Evolutionary conservation across 768 basidiomycete species (phyloP), one percentile per base, ranked within the genome.

Genomic region (Tulasnella sp.): DNA sequence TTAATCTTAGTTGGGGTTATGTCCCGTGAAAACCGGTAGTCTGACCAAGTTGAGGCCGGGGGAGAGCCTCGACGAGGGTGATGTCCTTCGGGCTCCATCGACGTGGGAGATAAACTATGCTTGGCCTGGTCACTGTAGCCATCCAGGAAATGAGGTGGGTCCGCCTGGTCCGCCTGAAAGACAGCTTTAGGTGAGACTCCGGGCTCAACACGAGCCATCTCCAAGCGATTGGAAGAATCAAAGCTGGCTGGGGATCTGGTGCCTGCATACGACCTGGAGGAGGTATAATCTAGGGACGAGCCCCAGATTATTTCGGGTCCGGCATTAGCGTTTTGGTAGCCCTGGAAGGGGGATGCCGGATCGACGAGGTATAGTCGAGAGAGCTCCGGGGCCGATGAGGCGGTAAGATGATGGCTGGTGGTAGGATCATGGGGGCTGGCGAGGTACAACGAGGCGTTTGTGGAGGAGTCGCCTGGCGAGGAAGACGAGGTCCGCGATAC

Each of bases 1-100:
- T 85, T 82, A 23, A 83, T 91, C 82, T 57, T 84, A 76, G 80
- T 80, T 79, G 79, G 81, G 51, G 75, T 81, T 82, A 80, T 26
- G 39, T 69, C 76, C 26, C 23, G 48, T 51, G 48, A 23, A 51
- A 51, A 23, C 10, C 23, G 48, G 23, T 51, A 51, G 23, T 18
- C 16, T 23, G 48, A 51, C 48, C 48, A 51, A 23, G 48, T 51
- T 5, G 48, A 9, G 3, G 48, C 48, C 1, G 29, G 70, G 29
- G 18, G 26, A 70, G 70, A 70, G 70, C 2, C 70, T 6, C 73
- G 40, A 74, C 73, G 73, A 42, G 20, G 39, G 73, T 13, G 70
- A 70, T 70, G 70, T 15, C 32, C 29, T 35, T 23, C 29, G 70
- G 29, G 23, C 7, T 51, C 23, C 23, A n/a, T n/a, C 51, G 51